Conservation (phyloP, 208 protist genomes). For the Trypanosoma congolense region DNA sequence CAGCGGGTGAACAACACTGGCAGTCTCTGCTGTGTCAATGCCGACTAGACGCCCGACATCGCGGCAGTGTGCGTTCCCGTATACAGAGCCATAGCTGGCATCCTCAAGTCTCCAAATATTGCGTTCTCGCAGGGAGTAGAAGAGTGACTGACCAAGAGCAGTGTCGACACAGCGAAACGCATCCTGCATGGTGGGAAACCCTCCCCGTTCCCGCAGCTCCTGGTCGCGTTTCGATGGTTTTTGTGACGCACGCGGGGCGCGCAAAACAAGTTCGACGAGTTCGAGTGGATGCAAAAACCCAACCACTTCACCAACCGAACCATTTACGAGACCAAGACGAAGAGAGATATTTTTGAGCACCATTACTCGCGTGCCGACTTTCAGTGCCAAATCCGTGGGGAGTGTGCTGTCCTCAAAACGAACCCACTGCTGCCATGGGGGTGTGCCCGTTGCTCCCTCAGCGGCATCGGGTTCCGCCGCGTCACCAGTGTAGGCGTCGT, state of each 20-base stretch:
- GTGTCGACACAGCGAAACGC: constrained; percentile 60
- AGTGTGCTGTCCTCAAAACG: constrained; percentile 56
- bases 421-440: constrained; percentile 13
- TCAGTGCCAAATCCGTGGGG: constrained; percentile 35
- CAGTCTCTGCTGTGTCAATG: background rate
- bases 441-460: background rate
- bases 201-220: constrained; percentile 32
- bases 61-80: constrained; percentile 22
- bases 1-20: constrained; percentile 7
- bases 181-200: constrained; percentile 37
- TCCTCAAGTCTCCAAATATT: constrained; percentile 1
- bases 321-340: constrained; percentile 63
- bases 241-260: constrained; percentile 19
- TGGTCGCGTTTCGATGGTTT: constrained; percentile 21
- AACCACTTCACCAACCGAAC: constrained; percentile 52
- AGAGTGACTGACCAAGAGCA: constrained; percentile 27
- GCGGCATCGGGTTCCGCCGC: constrained; percentile 3
- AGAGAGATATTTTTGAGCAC: constrained; percentile 63
- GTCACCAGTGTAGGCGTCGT: constrained; percentile 21
- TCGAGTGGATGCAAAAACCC: constrained; percentile 80
- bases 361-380: constrained; percentile 70
- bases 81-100: constrained; percentile 38
- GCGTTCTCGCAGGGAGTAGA: constrained; percentile 28
- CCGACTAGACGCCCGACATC: constrained; percentile 25
- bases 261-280: constrained; percentile 43